A percentile compares a stretch with the other conserved stretches of the same genome.
Conservation (phyloP, 345 rosid genomes). For the Pseudoturritis turrita region DNA sequence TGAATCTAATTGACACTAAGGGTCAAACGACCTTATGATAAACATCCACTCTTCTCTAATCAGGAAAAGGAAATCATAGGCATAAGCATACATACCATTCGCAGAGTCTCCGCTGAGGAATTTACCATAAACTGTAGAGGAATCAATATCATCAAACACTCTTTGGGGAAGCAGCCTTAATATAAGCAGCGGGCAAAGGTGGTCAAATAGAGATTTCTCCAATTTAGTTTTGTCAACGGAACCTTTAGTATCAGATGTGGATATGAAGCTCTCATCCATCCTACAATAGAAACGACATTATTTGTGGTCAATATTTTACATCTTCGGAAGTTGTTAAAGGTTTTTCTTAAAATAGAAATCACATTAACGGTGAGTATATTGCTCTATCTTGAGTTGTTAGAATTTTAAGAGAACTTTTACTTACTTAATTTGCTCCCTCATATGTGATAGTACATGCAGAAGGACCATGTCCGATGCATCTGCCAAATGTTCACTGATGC, state of each 20-base stretch:
- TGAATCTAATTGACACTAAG: not conserved
- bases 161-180: conserved; percentile 78
- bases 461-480: conserved; percentile 56
- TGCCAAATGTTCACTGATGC: conserved; percentile 61
- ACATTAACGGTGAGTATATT: not conserved
- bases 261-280: conserved; percentile 36
- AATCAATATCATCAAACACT: conserved; percentile 58
- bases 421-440: conserved; percentile 62
- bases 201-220: conserved; percentile 60
- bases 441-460: conserved; percentile 45
- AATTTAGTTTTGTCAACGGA: conserved; percentile 29
- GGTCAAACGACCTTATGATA: not conserved
- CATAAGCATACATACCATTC: conserved; percentile 38
- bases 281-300: conserved; percentile 21
- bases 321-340: not conserved
- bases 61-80: not conserved
- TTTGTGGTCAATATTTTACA: not conserved
- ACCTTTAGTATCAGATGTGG: conserved; percentile 36
- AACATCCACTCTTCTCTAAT: not conserved
- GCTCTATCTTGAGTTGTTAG: not conserved
- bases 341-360: not conserved
- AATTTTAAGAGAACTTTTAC: conserved; percentile 16
- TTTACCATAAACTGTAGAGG: conserved; percentile 53
- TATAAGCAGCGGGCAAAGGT: conserved; percentile 81
- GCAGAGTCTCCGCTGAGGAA: conserved; percentile 34